Conservation (phyloP, 352 stramenopile species). For the Aphanomyces stellatus region DNA sequence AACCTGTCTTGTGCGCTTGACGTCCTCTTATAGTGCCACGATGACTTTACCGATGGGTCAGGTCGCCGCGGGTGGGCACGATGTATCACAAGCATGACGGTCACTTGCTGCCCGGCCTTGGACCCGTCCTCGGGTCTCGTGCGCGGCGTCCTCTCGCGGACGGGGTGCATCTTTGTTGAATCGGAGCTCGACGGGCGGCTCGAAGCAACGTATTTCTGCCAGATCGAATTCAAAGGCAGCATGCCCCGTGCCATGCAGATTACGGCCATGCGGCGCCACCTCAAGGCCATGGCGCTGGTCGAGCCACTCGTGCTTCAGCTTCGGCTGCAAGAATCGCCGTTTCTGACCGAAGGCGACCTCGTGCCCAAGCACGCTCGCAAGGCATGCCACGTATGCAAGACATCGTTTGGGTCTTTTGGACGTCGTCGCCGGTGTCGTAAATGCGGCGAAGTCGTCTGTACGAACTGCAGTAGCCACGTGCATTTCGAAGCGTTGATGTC, state of each 20-base stretch:
- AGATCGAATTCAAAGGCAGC: neutral
- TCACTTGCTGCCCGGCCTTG: neutral
- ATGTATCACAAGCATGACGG: neutral
- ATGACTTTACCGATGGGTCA: slow-evolving; percentile 11
- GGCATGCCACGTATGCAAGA: neutral
- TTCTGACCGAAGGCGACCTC: neutral
- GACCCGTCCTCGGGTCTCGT: neutral
- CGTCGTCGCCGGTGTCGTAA: slow-evolving; percentile 8
- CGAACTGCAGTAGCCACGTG: slow-evolving; percentile 1
- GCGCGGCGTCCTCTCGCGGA: neutral
- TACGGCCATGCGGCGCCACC: neutral
- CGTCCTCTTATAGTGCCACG: slow-evolving; percentile 1
- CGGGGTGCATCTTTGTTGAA: slow-evolving; percentile 3
- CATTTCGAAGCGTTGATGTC: neutral
- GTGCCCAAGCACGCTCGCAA: neutral
- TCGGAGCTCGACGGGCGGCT: neutral
- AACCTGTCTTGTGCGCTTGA: neutral
- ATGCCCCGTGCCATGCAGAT: neutral
- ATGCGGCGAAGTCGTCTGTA: slow-evolving; percentile 7
- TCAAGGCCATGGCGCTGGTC: neutral
- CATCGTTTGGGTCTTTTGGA: neutral
- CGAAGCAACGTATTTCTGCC: slow-evolving; percentile 6
- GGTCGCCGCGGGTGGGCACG: neutral
- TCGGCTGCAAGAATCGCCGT: neutral
- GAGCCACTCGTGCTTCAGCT: slow-evolving; percentile 1